A percentile compares a stretch with the other conserved stretches of the same genome.
phyloP scores from a whole-genome alignment of 805 yeast species.

The Zygosaccharomyces lentus region DNA sequence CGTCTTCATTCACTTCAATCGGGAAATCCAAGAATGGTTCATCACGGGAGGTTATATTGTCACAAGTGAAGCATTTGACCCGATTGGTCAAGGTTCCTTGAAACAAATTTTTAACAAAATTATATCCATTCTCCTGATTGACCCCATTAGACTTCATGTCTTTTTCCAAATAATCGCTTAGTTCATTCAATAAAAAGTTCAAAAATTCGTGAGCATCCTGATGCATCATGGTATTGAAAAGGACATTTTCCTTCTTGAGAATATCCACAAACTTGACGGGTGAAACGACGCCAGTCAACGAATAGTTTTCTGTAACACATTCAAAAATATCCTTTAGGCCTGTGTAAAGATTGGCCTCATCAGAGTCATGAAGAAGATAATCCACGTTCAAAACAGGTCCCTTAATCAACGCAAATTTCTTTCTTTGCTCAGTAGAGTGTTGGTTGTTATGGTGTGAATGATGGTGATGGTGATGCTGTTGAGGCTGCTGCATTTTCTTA shows the following conservation, averaged over 20 bases:
- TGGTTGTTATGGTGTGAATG: constrained; percentile 26
- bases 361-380: constrained; percentile 42
- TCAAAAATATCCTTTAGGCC: constrained; percentile 84
- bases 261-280: constrained; percentile 71
- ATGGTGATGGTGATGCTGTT: constrained; percentile 2
- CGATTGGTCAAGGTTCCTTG: constrained; percentile 84
- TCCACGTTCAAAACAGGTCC: constrained; percentile 88
- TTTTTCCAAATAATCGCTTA: constrained; percentile 43
- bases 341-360: constrained; percentile 47
- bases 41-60: constrained; percentile 70
- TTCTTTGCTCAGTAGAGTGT: constrained; percentile 64
- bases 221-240: constrained; percentile 89
- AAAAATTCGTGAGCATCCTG: constrained; percentile 98
- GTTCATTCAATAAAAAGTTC: constrained; percentile 78
- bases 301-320: constrained; percentile 65
- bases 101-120: constrained; percentile 66
- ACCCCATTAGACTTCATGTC: constrained; percentile 8
- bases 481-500: neutral
- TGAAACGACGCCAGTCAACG: constrained; percentile 77
- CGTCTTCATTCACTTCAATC: constrained; percentile 72
- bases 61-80: constrained; percentile 87
- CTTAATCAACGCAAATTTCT: constrained; percentile 65
- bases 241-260: constrained; percentile 73
- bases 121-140: constrained; percentile 25
- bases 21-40: constrained; percentile 86